phyloP scores from a whole-genome alignment of 2,329 filamentous ascomycete species.

The Ascochyta viciae-villosae region DNA sequence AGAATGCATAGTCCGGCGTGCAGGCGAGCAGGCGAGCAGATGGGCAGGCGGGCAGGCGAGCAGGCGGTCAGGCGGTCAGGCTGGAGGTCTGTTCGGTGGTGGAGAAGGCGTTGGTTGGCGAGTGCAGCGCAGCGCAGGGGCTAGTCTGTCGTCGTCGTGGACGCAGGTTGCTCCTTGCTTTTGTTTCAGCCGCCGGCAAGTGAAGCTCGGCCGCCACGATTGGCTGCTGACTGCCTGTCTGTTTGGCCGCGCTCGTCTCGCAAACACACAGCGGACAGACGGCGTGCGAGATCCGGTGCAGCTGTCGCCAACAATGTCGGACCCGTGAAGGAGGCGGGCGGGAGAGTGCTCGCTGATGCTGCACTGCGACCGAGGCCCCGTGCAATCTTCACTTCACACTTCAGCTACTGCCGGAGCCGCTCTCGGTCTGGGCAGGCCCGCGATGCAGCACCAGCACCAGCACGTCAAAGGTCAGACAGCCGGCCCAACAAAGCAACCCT shows the following conservation, averaged over 20 bases:
- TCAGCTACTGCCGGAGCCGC: conserved; percentile 22
- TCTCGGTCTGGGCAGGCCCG: conserved; percentile 11
- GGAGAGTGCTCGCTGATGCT: conserved; percentile 16
- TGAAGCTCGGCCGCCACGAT: conserved; percentile 25
- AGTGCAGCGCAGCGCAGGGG: conserved; percentile 17
- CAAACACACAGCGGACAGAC: conserved; percentile 31
- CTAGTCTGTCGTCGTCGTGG: conserved; percentile 26
- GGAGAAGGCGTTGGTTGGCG: conserved; percentile 31
- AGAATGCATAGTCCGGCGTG: conserved; percentile 38
- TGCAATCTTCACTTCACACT: conserved; percentile 13
- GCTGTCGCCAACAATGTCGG: conserved; percentile 14
- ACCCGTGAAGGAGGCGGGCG: conserved; percentile 9
- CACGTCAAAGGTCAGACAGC: background rate
- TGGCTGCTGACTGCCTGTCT: conserved; percentile 30
- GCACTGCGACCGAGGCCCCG: conserved; percentile 21
- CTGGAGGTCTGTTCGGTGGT: conserved; percentile 25
- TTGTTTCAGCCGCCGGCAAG: conserved; percentile 44
- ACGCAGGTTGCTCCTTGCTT: conserved; percentile 41
- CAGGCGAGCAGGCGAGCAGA: conserved; percentile 7
- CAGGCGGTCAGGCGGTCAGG: conserved; percentile 12
- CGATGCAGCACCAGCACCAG: background rate
- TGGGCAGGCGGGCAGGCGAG: conserved; percentile 11
- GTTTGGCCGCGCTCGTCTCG: conserved; percentile 30
- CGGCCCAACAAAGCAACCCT: conserved; percentile 12
- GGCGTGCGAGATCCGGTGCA: conserved; percentile 27